phyloP scores from a whole-genome alignment of 2,329 filamentous ascomycete species.

The Penicillium oxalicum region DNA sequence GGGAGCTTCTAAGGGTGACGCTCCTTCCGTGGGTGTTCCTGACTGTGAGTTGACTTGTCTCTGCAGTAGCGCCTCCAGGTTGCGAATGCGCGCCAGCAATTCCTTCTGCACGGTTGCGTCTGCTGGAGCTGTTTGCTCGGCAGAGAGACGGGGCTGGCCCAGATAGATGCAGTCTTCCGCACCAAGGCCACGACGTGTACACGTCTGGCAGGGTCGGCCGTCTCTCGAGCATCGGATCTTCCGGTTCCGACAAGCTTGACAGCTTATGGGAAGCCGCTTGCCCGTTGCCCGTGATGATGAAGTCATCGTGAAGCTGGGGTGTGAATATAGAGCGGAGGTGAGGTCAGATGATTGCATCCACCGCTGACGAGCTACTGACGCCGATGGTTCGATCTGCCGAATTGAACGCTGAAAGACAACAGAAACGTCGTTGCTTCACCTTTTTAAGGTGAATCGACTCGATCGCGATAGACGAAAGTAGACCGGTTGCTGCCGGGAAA shows the following conservation, averaged over 20 bases:
- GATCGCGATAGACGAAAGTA: not conserved
- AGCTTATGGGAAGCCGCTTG: slow-evolving; percentile 37
- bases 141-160: slow-evolving; percentile 29
- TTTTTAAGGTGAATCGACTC: too few relatives aligned
- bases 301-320: slow-evolving; percentile 15
- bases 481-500: too few relatives aligned
- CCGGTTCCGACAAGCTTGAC: slow-evolving; percentile 36
- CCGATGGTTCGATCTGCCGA: too few relatives aligned
- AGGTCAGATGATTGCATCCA: not conserved
- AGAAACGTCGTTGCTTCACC: too few relatives aligned
- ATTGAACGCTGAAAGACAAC: too few relatives aligned
- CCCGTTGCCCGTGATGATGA: slow-evolving; percentile 24
- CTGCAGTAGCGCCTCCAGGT: slow-evolving; percentile 33
- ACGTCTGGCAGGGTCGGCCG: slow-evolving; percentile 36
- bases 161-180: slow-evolving; percentile 35
- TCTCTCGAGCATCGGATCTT: slow-evolving; percentile 39
- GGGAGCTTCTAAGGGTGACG: slow-evolving; percentile 24
- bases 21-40: slow-evolving; percentile 17
- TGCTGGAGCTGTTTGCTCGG: slow-evolving; percentile 18
- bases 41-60: slow-evolving; percentile 26
- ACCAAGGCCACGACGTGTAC: slow-evolving; percentile 33
- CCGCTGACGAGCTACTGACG: not conserved
- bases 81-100: slow-evolving; percentile 30
- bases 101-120: slow-evolving; percentile 27
- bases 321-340: not conserved